These are phyloP conservation scores for Filosporella fistucella DNA, from an alignment of 495 filamentous ascomycete genomes.

Conservation along the genomic window DNA sequence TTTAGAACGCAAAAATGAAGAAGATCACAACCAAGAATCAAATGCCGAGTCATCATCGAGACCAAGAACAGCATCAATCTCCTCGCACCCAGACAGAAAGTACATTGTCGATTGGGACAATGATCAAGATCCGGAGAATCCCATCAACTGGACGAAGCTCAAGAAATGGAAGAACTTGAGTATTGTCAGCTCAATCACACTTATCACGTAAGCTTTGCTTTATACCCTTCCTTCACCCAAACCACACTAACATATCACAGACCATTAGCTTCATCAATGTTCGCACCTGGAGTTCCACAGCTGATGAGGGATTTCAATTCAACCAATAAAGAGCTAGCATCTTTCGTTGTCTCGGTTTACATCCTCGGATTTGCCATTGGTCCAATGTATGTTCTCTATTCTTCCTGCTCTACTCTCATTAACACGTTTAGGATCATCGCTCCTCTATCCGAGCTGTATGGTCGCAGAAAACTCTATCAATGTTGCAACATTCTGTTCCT, in stretches of 20 bases:
- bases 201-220: conserved; percentile 2
- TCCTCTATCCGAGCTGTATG: conserved; percentile 61
- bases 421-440: conserved; percentile 36
- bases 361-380: conserved; percentile 67
- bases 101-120: conserved; percentile 2
- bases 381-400: conserved; percentile 30
- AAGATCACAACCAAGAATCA: too few species aligned
- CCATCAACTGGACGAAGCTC: not conserved
- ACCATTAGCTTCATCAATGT: conserved; percentile 61
- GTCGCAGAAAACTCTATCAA: conserved; percentile 51
- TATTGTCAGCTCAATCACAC: conserved; percentile 1
- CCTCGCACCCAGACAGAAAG: not conserved
- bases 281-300: conserved; percentile 57
- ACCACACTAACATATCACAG: not conserved
- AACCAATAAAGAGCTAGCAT: conserved; percentile 43
- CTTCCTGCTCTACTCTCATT: not conserved
- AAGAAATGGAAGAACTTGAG: conserved; percentile 8
- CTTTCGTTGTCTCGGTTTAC: conserved; percentile 66
- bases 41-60: not conserved
- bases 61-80: not conserved
- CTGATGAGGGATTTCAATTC: conserved; percentile 61
- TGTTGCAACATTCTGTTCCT: conserved; percentile 47
- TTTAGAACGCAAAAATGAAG: too few species aligned
- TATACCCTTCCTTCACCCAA: not conserved
- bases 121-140: not conserved